Base-by-base conservation (phyloP, 2,329 filamentous ascomycete species). In the Aureobasidium sp. region DNA sequence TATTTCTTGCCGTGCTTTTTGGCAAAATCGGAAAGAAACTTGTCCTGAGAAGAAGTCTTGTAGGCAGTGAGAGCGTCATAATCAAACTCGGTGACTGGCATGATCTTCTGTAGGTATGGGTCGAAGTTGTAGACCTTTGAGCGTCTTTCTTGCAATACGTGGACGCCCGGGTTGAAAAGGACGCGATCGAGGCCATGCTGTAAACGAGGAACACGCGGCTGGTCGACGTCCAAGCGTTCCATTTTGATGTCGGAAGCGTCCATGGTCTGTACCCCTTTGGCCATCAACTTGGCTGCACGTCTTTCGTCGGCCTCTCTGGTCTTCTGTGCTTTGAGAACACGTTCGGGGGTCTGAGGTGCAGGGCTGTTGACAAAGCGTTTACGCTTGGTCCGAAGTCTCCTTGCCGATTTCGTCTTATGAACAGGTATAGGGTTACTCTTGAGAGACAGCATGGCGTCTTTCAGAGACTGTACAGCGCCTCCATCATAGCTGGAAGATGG, bases 111-210 rank as follows among this genome's bases (percentile, higher is more conserved):
- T 25, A 99, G 81, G 70, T 97, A 97, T 0, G 95, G 94, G 71
- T 99, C 93, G 69, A 99, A 99, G 72, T 99, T 99, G 81, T 86
- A 99, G 7, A 97, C 91, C 21, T 86, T 83, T 42, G 93, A 91
- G 62, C 90, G 84, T 29, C 88, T 86, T 72, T 99, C 94, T 74
- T 96, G 92, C 57, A 99, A 82, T 57, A 90, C 87, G 72, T 97
- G 96, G 41, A 97, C 90, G 27, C 94, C 92, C 2, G 88, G 88
- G 69, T 97, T 99, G 81, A 99, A 99, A 2, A 99, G 78, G n/a
- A 95, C 93, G 61, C 91, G 83, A 64, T 96, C 90, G 36, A 97
- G 79, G 7, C 89, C 88, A 71, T 94, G 88, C 2, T 84, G 79
- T 2, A 96, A 77, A 30, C 75, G 75, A 1, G 91, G 89, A 11